Evolutionary conservation across 495 filamentous ascomycete species (phyloP), one percentile per base, ranked within the genome.

Genomic region (Xanthoparmelia taractica): DNA sequence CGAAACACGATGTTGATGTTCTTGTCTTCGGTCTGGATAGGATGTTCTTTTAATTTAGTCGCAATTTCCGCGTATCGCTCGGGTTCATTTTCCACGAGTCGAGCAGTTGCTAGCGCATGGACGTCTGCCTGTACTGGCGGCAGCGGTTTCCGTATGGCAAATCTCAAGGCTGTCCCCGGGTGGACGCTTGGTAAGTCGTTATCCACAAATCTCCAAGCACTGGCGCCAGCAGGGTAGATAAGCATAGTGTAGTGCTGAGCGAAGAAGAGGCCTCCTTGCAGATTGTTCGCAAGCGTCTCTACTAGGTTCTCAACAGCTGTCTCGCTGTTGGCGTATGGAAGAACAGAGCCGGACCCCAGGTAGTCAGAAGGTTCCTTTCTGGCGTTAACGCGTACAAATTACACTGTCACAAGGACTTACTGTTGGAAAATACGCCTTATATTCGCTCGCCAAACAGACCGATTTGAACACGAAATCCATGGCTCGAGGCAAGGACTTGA

Each of bases 391-490:
- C 20, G 5, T 20, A 41, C 7, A 29, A n/a, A 4, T 18, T n/a
- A 23, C 18, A 50, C 7, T 48, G 59, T 5, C 34, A 38, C 20
- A 45, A 40, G 57, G 11, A 70, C 72, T 75, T 69, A 78, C 76
- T 60, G 63, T 67, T 38, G 67, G 40, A 52, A 70, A 71, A 25
- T 74, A 65, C 7, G 31, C 59, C 56, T 57, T 57, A 60, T 73
- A 82, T 40, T 77, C 72, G 34, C 69, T 67, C 12, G 69, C 60
- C 12, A 71, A 77, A 65, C 68, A 79, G 4, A 74, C 54, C 59
- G 75, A 58, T 56, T 69, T 71, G 65, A 79, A 82, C 72, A 77
- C 78, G 60, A 78, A 66, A 45, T 73, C 68, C 48, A 75, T 67
- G 23, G 57, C 65, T 27, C 55, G 64, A 25, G 63, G 67, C 12